phyloP scores from a whole-genome alignment of 2,329 filamentous ascomycete genomes.

The Clonostachys sp. region DNA sequence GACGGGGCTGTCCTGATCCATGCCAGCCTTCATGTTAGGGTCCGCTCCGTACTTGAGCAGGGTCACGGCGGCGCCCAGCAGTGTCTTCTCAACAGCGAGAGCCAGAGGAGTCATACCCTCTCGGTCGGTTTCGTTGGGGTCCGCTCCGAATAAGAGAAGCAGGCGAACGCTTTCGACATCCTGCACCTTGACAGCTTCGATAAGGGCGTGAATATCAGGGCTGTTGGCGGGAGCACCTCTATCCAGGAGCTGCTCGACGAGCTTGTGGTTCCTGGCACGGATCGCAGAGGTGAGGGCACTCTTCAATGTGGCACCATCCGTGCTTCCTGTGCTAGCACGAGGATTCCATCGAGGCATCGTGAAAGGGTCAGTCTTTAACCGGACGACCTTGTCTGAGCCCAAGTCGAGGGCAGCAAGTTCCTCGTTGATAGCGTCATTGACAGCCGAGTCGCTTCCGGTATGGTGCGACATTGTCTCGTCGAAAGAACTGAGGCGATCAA shows the following conservation, averaged over 20 bases:
- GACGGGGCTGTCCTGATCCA: slow-evolving; percentile 50
- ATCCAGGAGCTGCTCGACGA: slow-evolving; percentile 53
- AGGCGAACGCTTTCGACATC: slow-evolving; percentile 51
- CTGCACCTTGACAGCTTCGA: slow-evolving; percentile 44
- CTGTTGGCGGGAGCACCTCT: slow-evolving; percentile 48
- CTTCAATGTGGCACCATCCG: slow-evolving; percentile 37
- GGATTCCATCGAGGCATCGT: slow-evolving; percentile 48
- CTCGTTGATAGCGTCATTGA: slow-evolving; percentile 16
- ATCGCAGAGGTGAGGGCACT: slow-evolving; percentile 48
- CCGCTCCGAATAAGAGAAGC: slow-evolving; percentile 51
- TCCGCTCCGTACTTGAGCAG: slow-evolving; percentile 63
- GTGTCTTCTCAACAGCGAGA: slow-evolving; percentile 44
- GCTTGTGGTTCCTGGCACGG: slow-evolving; percentile 49
- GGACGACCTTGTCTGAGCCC: slow-evolving; percentile 33
- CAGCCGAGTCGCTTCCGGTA: slow-evolving; percentile 9
- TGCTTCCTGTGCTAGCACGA: slow-evolving; percentile 34
- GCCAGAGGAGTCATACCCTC: slow-evolving; percentile 46
- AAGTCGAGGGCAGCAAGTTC: slow-evolving; percentile 32
- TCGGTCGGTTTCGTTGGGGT: slow-evolving; percentile 46
- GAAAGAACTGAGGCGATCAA: slow-evolving; percentile 21
- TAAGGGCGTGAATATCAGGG: slow-evolving; percentile 40
- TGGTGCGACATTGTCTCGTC: slow-evolving; percentile 18
- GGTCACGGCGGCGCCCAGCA: slow-evolving; percentile 50
- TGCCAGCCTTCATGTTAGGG: slow-evolving; percentile 44
- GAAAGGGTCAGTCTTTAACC: slow-evolving; percentile 43